A percentile compares a stretch with the other conserved stretches of the same genome.
phyloP scores from a whole-genome alignment of 163 green algal genomes.

The Scenedesmus sp. region DNA sequence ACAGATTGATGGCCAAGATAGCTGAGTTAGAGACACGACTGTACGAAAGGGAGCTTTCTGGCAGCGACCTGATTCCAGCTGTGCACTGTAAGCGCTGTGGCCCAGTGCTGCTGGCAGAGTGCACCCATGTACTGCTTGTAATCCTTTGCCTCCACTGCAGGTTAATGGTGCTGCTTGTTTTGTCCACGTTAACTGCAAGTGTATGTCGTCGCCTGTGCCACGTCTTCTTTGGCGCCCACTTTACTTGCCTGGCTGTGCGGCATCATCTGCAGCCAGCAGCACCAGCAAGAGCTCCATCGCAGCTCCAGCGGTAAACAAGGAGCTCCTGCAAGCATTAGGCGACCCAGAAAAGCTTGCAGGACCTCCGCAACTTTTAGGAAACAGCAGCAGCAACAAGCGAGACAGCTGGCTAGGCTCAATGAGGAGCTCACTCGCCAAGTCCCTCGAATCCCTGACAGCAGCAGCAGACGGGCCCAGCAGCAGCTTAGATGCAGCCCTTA shows the following conservation, averaged over 20 bases:
- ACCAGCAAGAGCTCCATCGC: constrained; percentile 1
- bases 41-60: constrained; percentile 56
- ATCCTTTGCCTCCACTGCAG: background rate
- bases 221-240: background rate
- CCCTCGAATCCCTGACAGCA: background rate
- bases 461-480: background rate
- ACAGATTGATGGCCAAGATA: constrained; percentile 60
- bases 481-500: background rate
- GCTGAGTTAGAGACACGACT: constrained; percentile 59
- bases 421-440: background rate
- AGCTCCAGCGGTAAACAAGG: background rate
- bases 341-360: constrained; percentile 37
- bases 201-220: background rate
- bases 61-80: constrained; percentile 24
- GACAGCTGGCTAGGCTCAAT: constrained; percentile 19
- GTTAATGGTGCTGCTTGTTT: background rate
- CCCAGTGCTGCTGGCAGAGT: background rate
- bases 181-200: background rate
- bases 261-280: background rate
- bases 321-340: constrained; percentile 14
- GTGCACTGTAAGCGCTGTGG: constrained; percentile 26
- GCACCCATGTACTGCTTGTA: background rate
- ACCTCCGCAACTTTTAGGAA: background rate
- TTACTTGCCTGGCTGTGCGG: background rate
- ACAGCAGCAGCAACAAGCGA: background rate